These are phyloP conservation scores for Furcasterigmium furcatum DNA, from an alignment of 2,329 filamentous ascomycete genomes.

Conservation along the genomic window DNA sequence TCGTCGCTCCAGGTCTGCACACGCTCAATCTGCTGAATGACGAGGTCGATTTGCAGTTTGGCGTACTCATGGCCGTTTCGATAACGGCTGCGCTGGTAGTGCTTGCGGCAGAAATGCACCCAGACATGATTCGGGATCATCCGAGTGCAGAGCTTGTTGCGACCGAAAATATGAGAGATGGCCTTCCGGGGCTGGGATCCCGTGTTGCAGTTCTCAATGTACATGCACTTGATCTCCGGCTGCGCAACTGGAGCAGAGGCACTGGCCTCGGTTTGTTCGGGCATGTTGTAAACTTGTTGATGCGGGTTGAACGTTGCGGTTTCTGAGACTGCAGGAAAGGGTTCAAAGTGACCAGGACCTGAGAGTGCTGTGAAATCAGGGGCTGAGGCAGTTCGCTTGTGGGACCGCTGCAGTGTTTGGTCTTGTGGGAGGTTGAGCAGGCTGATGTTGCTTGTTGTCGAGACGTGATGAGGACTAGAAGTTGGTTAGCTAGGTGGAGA, in stretches of 20 bases:
- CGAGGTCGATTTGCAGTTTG: constrained; percentile 59
- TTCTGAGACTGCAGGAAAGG: constrained; percentile 13
- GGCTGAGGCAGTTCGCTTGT: constrained; percentile 49
- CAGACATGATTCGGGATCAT: constrained; percentile 67
- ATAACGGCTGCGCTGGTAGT: constrained; percentile 75
- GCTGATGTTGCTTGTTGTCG: constrained; percentile 7
- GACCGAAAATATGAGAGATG: constrained; percentile 78
- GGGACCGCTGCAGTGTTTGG: constrained; percentile 21
- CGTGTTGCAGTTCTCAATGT: constrained; percentile 54
- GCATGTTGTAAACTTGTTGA: constrained; percentile 14
- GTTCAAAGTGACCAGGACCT: constrained; percentile 8
- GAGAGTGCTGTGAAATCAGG: constrained; percentile 36
- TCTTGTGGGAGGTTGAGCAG: constrained; percentile 13
- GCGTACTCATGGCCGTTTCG: constrained; percentile 61
- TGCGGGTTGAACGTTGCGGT: constrained; percentile 5
- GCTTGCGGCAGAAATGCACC: constrained; percentile 77
- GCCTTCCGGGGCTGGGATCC: constrained; percentile 66
- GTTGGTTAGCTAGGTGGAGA: neutral
- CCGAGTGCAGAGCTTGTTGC: constrained; percentile 76
- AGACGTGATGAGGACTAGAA: constrained; percentile 10
- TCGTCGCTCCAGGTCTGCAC: constrained; percentile 61
- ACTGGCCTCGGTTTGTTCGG: constrained; percentile 2
- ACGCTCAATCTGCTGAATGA: constrained; percentile 58
- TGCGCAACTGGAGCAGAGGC: constrained; percentile 1
- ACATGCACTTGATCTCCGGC: constrained; percentile 42